Base-by-base conservation (phyloP, 129 eudicot species). In the Lactuca saligna region DNA sequence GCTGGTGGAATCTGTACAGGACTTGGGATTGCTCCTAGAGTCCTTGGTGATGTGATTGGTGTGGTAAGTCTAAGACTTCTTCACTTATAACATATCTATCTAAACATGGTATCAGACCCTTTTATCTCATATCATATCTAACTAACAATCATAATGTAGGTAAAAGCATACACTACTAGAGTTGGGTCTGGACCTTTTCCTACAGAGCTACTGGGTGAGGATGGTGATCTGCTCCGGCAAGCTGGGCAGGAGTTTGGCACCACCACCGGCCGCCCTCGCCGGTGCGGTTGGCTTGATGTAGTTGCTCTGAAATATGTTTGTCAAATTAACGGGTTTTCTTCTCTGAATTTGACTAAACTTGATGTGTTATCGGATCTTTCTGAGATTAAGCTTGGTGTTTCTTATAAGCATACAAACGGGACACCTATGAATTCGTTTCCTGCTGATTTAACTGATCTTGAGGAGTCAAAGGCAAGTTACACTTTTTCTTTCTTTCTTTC, bases 161-260 rank as follows among this genome's bases (percentile, higher is more conserved):
- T 94, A 13, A 94, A 94, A 83, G 99, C 99, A 14, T 94, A 94
- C 74, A 94, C 99, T 35, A 94, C 94, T 7, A 87, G 99, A 80
- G 99, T 94, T 76, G 99, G 99, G 62, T 94, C 99, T 10, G 99
- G 99, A 42, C 99, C 99, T 17, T 90, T 94, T 72, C 99, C 99
- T 0, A 94, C 99, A n/a, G 99, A 94, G 83, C 76, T 83, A 11
- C 70, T 87, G 75, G 97, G 96, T 48, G 68, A 87, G 65, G 87
- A 71, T 65, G 96, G 99, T 49, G 97, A 94, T 58, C 65, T 81
- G 33, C 97, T 89, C 37, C 85, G 96, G 62, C 59, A 72, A 62
- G 93, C 97, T 61, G 99, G 97, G 41, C 97, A 87, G 64, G 99
- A 89, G 79, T 94, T 89, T 75, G 99, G 97, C 37, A 89, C 97